phyloP scores from a whole-genome alignment of 352 stramenopile species.

The Phytophthora citricola region DNA sequence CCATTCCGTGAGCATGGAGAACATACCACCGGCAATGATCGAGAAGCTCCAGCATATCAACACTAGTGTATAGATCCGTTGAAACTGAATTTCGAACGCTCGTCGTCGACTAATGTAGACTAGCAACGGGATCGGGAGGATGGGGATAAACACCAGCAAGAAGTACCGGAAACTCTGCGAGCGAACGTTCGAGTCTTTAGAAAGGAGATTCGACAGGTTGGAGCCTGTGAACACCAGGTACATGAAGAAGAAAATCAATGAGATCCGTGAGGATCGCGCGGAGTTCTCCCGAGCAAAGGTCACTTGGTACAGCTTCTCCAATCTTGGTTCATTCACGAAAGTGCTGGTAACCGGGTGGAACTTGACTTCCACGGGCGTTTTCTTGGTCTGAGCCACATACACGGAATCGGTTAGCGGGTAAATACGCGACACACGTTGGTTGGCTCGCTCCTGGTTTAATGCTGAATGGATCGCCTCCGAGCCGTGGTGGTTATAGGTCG shows the following conservation, averaged over 20 bases:
- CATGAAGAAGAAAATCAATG: slow-evolving; percentile 69
- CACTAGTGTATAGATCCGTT: slow-evolving; percentile 75
- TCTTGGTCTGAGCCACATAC: slow-evolving; percentile 72
- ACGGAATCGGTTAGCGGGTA: slow-evolving; percentile 79
- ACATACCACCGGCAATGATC: slow-evolving; percentile 78
- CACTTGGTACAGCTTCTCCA: slow-evolving; percentile 84
- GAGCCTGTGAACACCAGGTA: slow-evolving; percentile 80
- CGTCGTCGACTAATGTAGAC: slow-evolving; percentile 70
- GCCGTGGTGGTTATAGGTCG: slow-evolving; percentile 26
- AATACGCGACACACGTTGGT: slow-evolving; percentile 77
- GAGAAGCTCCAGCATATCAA: slow-evolving; percentile 77
- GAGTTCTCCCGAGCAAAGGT: slow-evolving; percentile 86
- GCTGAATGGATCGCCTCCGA: slow-evolving; percentile 34
- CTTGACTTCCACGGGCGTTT: slow-evolving; percentile 79
- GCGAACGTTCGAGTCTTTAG: slow-evolving; percentile 58
- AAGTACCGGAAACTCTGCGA: slow-evolving; percentile 66
- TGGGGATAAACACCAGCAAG: slow-evolving; percentile 70
- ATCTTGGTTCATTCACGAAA: slow-evolving; percentile 72
- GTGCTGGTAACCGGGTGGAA: slow-evolving; percentile 79
- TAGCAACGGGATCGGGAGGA: slow-evolving; percentile 70
- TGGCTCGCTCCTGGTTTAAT: slow-evolving; percentile 66
- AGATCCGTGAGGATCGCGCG: slow-evolving; percentile 64
- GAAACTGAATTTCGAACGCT: slow-evolving; percentile 75
- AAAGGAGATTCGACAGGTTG: slow-evolving; percentile 76
- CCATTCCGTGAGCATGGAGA: slow-evolving; percentile 87